Conservation (phyloP, 164 flowering plant genomes). For the Aristolochia contorta region DNA sequence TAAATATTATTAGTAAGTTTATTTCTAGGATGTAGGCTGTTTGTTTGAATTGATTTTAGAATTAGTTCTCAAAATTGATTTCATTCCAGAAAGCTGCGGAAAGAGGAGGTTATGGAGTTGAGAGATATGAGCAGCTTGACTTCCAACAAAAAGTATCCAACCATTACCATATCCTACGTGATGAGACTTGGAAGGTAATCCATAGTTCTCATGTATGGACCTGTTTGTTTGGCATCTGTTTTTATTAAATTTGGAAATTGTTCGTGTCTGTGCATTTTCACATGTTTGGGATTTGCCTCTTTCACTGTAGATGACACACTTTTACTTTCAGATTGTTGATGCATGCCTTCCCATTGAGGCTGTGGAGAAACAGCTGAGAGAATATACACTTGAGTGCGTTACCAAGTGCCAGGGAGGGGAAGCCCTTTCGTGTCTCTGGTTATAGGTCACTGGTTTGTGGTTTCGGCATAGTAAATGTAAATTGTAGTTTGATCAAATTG, state of each 20-base stretch:
- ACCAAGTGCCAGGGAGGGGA: slow-evolving; percentile 45
- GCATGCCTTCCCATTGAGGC: slow-evolving; percentile 60
- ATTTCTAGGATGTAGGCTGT: neutral
- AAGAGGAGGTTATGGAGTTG: slow-evolving; percentile 87
- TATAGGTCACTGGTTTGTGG: slow-evolving; percentile 5
- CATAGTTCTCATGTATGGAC: neutral
- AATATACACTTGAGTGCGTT: slow-evolving; percentile 38
- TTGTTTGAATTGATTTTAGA: neutral
- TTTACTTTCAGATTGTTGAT: slow-evolving; percentile 50
- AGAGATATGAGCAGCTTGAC: slow-evolving; percentile 82
- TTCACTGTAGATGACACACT: neutral
- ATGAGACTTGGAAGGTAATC: slow-evolving; percentile 74
- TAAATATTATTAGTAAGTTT: neutral
- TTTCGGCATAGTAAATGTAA: no score
- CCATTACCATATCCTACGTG: slow-evolving; percentile 43
- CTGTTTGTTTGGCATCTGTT: neutral
- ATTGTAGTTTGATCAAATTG: no score
- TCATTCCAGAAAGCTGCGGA: slow-evolving; percentile 68
- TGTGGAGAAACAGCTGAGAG: slow-evolving; percentile 51
- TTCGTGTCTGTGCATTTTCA: neutral
- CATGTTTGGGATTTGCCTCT: neutral
- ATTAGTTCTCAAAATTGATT: neutral
- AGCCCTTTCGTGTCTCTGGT: slow-evolving; percentile 50
- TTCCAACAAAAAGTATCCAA: slow-evolving; percentile 67
- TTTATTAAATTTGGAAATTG: no score